Evolutionary conservation across 2,329 filamentous ascomycete species (phyloP).

Genomic region (Balansia obtecta): DNA sequence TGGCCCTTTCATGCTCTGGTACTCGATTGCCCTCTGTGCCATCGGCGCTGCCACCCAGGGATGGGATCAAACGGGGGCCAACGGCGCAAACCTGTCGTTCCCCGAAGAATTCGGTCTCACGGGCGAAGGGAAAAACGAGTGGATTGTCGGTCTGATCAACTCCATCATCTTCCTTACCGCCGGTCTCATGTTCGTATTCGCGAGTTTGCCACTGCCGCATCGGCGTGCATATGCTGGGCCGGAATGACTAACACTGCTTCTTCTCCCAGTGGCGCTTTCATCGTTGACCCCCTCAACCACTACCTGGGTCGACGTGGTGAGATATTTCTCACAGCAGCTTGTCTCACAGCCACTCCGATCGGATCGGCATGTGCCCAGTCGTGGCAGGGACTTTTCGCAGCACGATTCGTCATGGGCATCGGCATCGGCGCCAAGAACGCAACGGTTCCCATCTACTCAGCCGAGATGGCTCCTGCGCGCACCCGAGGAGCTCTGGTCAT

Average conservation of each 20-base stretch:
- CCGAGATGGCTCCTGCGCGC: conserved; percentile 53
- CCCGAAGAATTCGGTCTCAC: conserved; percentile 28
- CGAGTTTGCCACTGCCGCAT: not conserved
- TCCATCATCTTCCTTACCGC: conserved; percentile 26
- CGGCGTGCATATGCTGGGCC: not conserved
- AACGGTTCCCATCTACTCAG: conserved; percentile 58
- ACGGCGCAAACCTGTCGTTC: conserved; percentile 48
- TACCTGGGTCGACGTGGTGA: conserved; percentile 52
- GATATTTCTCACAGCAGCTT: conserved; percentile 47
- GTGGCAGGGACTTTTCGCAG: conserved; percentile 54
- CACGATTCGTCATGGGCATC: conserved; percentile 55
- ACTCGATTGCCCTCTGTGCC: conserved; percentile 37
- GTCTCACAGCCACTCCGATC: conserved; percentile 36
- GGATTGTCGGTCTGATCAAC: conserved; percentile 19
- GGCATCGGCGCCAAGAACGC: conserved; percentile 54
- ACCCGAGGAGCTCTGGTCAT: conserved; percentile 66
- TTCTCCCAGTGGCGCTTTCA: conserved; percentile 13
- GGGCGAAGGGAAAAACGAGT: conserved; percentile 29
- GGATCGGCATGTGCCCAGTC: conserved; percentile 47
- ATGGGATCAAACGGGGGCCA: conserved; percentile 50
- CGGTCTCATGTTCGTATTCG: conserved; percentile 40
- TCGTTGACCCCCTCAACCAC: conserved; percentile 39
- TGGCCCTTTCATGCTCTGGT: conserved; percentile 26
- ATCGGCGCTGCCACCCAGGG: conserved; percentile 44
- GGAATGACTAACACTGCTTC: not conserved